Evolutionary conservation across 2,329 filamentous ascomycete genomes (phyloP).

Genomic region (Trichoderma semiorbis): DNA sequence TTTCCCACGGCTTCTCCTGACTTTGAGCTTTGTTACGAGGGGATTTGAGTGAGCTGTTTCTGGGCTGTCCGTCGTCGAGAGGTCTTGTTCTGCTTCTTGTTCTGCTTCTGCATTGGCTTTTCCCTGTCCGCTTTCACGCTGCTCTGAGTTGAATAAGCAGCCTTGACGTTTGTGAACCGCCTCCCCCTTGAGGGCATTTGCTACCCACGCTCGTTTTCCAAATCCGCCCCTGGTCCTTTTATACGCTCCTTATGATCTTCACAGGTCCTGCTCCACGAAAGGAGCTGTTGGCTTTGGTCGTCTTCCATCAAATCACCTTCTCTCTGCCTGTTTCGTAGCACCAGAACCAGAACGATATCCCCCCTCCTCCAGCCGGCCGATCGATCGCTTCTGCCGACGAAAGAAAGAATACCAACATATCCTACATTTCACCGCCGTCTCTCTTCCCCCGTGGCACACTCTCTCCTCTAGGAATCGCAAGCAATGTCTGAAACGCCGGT

Average conservation of each 20-base stretch:
- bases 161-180: conserved; percentile 4
- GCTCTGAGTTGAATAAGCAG: conserved; percentile 1
- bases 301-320: not conserved
- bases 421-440: not conserved
- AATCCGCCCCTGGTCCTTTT: conserved; percentile 31
- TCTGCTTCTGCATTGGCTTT: not conserved
- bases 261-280: conserved; percentile 20
- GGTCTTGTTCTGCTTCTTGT: not conserved
- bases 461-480: not conserved
- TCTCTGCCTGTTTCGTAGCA: conserved; percentile 14
- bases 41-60: conserved; percentile 10
- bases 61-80: conserved; percentile 8
- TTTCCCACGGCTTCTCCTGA: conserved; percentile 21
- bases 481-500: conserved; percentile 35
- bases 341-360: not conserved
- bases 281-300: conserved; percentile 17
- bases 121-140: not conserved
- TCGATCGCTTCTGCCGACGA: conserved; percentile 4
- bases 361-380: not conserved
- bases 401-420: not conserved
- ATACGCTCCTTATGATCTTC: conserved; percentile 27
- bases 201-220: conserved; percentile 31
- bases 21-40: conserved; percentile 14
- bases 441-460: not conserved
- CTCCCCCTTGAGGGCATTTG: conserved; percentile 26